phyloP scores from a whole-genome alignment of 129 eudicot species.

The Flaveria brownii region DNA sequence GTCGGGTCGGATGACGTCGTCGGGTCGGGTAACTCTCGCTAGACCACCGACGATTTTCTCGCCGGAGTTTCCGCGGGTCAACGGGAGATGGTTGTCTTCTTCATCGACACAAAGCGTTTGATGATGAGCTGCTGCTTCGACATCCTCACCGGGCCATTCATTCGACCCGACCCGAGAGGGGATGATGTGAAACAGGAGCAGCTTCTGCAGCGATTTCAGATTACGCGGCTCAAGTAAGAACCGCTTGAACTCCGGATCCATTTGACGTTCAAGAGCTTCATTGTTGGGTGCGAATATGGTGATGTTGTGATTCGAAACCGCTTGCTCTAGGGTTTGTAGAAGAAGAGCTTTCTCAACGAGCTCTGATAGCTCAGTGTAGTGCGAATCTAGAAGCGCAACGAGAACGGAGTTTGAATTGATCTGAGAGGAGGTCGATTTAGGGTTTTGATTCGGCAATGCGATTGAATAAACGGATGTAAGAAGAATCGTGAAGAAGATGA shows the following conservation, averaged over 20 bases:
- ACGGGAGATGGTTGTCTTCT: constrained; percentile 22
- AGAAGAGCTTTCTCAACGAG: constrained; percentile 86
- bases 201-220: constrained; percentile 64
- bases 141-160: constrained; percentile 48
- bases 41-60: constrained; percentile 52
- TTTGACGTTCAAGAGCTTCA: constrained; percentile 66
- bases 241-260: constrained; percentile 86
- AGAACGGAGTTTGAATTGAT: constrained; percentile 84
- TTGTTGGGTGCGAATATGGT: constrained; percentile 89
- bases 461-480: constrained; percentile 19
- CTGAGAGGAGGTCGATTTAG: constrained; percentile 40
- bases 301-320: constrained; percentile 63
- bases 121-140: constrained; percentile 25
- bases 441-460: constrained; percentile 42
- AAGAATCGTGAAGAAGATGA: constrained; percentile 18
- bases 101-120: constrained; percentile 41
- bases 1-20: constrained; percentile 72
- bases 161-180: constrained; percentile 69
- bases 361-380: constrained; percentile 80
- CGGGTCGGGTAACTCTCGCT: constrained; percentile 54
- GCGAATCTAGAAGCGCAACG: constrained; percentile 87
- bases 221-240: constrained; percentile 82
- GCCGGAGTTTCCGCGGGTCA: constrained; percentile 32
- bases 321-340: constrained; percentile 61
- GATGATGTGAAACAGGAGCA: constrained; percentile 65